Evolutionary conservation across 345 rosid species (phyloP).

Genomic region (Rhodomyrtus tomentosa): DNA sequence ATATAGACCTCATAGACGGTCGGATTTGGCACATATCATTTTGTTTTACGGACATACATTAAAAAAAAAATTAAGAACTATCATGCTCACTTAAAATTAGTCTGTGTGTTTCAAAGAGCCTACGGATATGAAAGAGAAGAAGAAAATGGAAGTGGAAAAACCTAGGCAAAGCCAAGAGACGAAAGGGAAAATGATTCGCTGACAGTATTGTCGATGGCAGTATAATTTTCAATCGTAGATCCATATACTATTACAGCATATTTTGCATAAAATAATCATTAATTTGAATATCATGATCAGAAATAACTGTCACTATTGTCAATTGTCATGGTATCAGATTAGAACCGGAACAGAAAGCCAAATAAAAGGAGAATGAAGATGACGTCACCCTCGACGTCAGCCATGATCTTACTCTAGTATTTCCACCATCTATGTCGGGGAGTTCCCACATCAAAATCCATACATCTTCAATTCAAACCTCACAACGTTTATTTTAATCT

Average conservation of each 20-base stretch:
- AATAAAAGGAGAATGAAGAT: neutral
- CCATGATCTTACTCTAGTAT: neutral
- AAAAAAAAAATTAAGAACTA: neutral
- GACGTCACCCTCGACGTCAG: neutral
- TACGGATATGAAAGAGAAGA: neutral
- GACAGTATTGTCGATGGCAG: too few species aligned
- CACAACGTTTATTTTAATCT: neutral
- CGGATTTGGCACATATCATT: neutral
- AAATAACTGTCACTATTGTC: too few species aligned
- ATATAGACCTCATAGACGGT: neutral
- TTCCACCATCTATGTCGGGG: neutral
- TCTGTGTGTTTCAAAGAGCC: neutral
- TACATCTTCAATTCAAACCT: neutral
- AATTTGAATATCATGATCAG: too few species aligned
- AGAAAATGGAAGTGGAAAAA: neutral
- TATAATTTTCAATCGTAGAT: too few species aligned
- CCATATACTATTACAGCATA: too few species aligned
- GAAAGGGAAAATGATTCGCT: neutral
- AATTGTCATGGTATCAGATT: rapidly evolving
- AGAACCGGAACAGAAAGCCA: neutral
- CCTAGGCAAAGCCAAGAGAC: neutral
- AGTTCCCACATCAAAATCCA: neutral
- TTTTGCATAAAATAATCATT: too few species aligned
- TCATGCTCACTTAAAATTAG: neutral
- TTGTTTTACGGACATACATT: neutral